A percentile compares a stretch with the other conserved stretches of the same genome.
Evolutionary conservation across 75 land plant genomes (phyloP).

Genomic region (Pseudotsuga menziesii): DNA sequence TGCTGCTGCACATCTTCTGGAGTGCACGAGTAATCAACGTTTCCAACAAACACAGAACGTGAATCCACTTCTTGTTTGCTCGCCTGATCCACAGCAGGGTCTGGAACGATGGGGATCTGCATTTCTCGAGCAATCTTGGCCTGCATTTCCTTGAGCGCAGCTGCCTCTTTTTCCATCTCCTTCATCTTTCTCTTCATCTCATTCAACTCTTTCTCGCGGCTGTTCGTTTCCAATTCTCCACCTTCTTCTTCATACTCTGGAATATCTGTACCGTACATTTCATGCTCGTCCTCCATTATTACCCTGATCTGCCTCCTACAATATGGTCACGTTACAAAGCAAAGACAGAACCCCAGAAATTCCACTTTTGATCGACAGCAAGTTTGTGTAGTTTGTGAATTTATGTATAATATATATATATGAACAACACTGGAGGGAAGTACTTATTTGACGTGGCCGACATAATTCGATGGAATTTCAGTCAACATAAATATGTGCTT

Average conservation of each 20-base stretch:
- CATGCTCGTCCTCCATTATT: slow-evolving; percentile 87
- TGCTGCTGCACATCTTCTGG: slow-evolving; percentile 94
- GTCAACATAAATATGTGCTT: too few relatives aligned
- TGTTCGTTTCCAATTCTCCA: slow-evolving; percentile 57
- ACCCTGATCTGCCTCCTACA: too few relatives aligned
- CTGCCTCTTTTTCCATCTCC: slow-evolving; percentile 96
- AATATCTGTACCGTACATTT: slow-evolving; percentile 92
- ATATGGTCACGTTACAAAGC: too few relatives aligned
- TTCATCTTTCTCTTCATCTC: slow-evolving; percentile 91
- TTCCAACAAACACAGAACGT: slow-evolving; percentile 80
- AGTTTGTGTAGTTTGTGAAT: too few relatives aligned
- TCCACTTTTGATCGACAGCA: too few relatives aligned
- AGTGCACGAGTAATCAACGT: slow-evolving; percentile 89
- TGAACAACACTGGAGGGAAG: too few relatives aligned
- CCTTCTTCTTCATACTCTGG: slow-evolving; percentile 50
- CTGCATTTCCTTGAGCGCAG: slow-evolving; percentile 89
- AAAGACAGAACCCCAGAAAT: too few relatives aligned
- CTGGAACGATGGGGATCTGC: slow-evolving; percentile 40
- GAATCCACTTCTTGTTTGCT: slow-evolving; percentile 73
- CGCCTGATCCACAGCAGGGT: slow-evolving; percentile 47
- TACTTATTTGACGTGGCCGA: too few relatives aligned
- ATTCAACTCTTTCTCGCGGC: slow-evolving; percentile 55
- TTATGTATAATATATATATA: too few relatives aligned
- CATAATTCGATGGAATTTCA: too few relatives aligned
- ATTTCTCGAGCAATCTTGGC: slow-evolving; percentile 92